Percentiles rank a stretch among this genome's conserved stretches.
Evolutionary conservation across 1,284 basidiomycete genomes (phyloP).

Genomic region (Apiotrichum domesticum): DNA sequence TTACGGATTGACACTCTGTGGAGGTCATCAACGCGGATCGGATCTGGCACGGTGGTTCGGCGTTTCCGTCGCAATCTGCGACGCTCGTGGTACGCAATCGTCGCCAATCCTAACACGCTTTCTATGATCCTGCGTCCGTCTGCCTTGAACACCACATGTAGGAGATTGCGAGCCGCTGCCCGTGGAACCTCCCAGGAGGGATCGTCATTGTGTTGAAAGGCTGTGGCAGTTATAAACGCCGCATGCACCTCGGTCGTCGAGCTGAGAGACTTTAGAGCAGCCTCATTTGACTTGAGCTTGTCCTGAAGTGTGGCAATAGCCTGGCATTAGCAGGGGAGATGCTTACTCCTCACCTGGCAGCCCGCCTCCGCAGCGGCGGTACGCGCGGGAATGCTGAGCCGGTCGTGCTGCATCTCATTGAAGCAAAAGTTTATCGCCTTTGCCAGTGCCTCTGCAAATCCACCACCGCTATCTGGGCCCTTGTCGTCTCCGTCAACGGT

Average conservation of each 20-base stretch:
- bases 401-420: conserved; percentile 69
- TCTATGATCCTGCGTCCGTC: conserved; percentile 39
- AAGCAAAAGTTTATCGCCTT: conserved; percentile 64
- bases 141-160: conserved; percentile 40
- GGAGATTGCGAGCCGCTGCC: conserved; percentile 36
- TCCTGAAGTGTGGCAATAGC: conserved; percentile 14
- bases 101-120: conserved; percentile 29
- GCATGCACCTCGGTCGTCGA: conserved; percentile 44
- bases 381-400: conserved; percentile 54
- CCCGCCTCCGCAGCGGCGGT: conserved; percentile 58
- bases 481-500: conserved; percentile 28
- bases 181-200: conserved; percentile 20
- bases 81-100: conserved; percentile 25
- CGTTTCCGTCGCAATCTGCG: conserved; percentile 17
- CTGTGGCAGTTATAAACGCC: conserved; percentile 55
- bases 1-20: conserved; percentile 48
- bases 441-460: conserved; percentile 63
- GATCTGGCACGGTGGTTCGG: conserved; percentile 10
- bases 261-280: conserved; percentile 16
- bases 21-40: conserved; percentile 22
- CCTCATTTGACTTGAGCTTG: conserved; percentile 8
- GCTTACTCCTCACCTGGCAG: conserved; percentile 53
- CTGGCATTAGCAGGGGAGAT: conserved; percentile 5
- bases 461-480: conserved; percentile 54
- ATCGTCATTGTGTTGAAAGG: conserved; percentile 49